Conservation (phyloP, 805 yeast genomes). For the Blastobotrys peoriensis region DNA sequence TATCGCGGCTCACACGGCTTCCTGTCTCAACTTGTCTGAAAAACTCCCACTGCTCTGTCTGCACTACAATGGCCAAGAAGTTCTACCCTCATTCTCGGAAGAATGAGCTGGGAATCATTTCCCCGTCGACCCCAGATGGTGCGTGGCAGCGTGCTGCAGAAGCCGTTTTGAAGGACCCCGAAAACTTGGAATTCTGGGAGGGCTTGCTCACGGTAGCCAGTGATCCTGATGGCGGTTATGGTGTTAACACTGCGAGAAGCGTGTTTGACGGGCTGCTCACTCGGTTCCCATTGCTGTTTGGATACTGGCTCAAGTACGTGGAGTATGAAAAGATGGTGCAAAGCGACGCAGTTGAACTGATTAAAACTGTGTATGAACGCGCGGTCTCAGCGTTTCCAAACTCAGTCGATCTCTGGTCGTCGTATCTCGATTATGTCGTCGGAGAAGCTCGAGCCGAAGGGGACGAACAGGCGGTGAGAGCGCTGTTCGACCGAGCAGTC, state of each 20-base stretch:
- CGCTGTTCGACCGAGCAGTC: slow-evolving; percentile 43
- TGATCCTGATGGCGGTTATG: slow-evolving; percentile 1
- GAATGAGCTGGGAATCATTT: neutral
- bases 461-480: slow-evolving; percentile 12
- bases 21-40: too few species aligned
- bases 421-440: slow-evolving; percentile 22
- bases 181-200: slow-evolving; percentile 18
- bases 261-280: slow-evolving; percentile 26
- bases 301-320: slow-evolving; percentile 38
- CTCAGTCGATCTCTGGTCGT: slow-evolving; percentile 29
- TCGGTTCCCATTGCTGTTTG: slow-evolving; percentile 36
- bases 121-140: neutral
- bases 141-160: slow-evolving; percentile 14
- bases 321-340: slow-evolving; percentile 21
- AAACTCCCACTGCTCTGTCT: too few species aligned
- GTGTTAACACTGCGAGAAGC: slow-evolving; percentile 1
- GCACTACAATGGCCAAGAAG: neutral
- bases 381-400: slow-evolving; percentile 32
- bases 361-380: slow-evolving; percentile 26
- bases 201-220: slow-evolving; percentile 5
- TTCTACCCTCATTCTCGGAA: neutral
- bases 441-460: slow-evolving; percentile 15
- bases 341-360: slow-evolving; percentile 18
- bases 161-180: slow-evolving; percentile 13
- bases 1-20: too few species aligned